phyloP scores from a whole-genome alignment of 2,329 filamentous ascomycete genomes.

The Tolypocladium amazonense region DNA sequence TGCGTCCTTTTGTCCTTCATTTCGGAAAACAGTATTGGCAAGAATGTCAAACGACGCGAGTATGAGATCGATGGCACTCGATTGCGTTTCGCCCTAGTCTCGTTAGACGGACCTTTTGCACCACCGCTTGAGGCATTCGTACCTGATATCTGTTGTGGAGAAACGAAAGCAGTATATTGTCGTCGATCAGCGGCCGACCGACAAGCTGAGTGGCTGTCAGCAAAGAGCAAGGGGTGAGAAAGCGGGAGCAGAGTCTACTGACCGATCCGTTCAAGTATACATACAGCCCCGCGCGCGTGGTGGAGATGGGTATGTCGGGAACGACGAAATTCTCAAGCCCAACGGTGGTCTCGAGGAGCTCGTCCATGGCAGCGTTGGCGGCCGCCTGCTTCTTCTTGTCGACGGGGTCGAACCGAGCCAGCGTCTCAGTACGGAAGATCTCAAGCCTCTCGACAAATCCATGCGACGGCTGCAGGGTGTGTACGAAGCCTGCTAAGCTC shows the following conservation, averaged over 20 bases:
- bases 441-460: slow-evolving; percentile 44
- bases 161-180: slow-evolving; percentile 66
- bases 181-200: slow-evolving; percentile 74
- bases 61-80: slow-evolving; percentile 71
- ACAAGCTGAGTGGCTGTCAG: slow-evolving; percentile 46
- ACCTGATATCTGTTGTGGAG: slow-evolving; percentile 78
- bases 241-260: slow-evolving; percentile 17
- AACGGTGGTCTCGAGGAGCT: slow-evolving; percentile 46
- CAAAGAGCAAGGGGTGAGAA: not conserved
- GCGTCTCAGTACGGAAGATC: slow-evolving; percentile 44
- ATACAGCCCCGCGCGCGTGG: slow-evolving; percentile 74
- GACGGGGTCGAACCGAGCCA: slow-evolving; percentile 42
- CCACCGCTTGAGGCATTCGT: slow-evolving; percentile 9
- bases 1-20: slow-evolving; percentile 45
- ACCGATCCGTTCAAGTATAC: slow-evolving; percentile 77
- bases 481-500: slow-evolving; percentile 42
- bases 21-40: slow-evolving; percentile 71
- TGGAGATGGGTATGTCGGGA: slow-evolving; percentile 57
- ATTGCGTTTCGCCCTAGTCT: slow-evolving; percentile 60
- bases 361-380: slow-evolving; percentile 39
- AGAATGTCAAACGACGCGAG: slow-evolving; percentile 83
- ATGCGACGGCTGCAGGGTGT: slow-evolving; percentile 45
- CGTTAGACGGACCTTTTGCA: not conserved
- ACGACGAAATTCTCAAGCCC: slow-evolving; percentile 44
- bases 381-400: slow-evolving; percentile 40